A percentile compares a stretch with the other conserved stretches of the same genome.
Evolutionary conservation across 352 stramenopile genomes (phyloP).

Genomic region (Phytophthora litchii): DNA sequence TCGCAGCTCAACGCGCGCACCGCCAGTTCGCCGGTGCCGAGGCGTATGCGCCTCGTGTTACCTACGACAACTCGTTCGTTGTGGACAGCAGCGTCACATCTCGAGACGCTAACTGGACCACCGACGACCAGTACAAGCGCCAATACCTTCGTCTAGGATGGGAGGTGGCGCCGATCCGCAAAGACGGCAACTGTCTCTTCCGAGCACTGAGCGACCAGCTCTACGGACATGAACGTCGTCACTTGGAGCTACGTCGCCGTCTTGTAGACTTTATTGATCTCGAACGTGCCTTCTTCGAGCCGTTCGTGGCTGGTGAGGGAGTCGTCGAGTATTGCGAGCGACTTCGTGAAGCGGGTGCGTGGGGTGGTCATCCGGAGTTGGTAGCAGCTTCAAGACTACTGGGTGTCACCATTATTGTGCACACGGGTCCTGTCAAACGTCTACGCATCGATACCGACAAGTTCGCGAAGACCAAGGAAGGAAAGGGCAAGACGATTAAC

Average conservation of each 20-base stretch:
- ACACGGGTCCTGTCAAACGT: slow-evolving; percentile 57
- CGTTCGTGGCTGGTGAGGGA: slow-evolving; percentile 45
- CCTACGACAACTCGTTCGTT: slow-evolving; percentile 42
- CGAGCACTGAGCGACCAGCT: slow-evolving; percentile 67
- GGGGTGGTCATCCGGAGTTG: slow-evolving; percentile 69
- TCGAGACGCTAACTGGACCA: slow-evolving; percentile 42
- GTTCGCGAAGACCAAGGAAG: slow-evolving; percentile 33
- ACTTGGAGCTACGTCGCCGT: slow-evolving; percentile 53
- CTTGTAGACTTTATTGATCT: slow-evolving; percentile 63
- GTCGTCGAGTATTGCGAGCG: slow-evolving; percentile 53
- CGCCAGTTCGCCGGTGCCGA: slow-evolving; percentile 27
- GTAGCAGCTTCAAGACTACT: slow-evolving; percentile 59
- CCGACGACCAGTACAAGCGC: slow-evolving; percentile 49
- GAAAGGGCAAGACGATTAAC: slow-evolving; percentile 43
- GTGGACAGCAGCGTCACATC: slow-evolving; percentile 36
- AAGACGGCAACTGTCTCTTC: slow-evolving; percentile 70
- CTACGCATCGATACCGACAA: slow-evolving; percentile 53
- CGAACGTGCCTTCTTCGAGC: slow-evolving; percentile 45
- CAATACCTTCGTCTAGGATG: slow-evolving; percentile 51
- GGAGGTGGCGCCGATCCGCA: slow-evolving; percentile 40
- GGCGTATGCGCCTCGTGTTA: slow-evolving; percentile 28
- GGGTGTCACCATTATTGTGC: slow-evolving; percentile 63
- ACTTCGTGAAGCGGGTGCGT: slow-evolving; percentile 60
- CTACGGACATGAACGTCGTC: slow-evolving; percentile 49
- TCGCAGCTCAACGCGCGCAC: slow-evolving; percentile 31